Evolutionary conservation across 208 protist genomes (phyloP).

Genomic region (Angomonas deanei): DNA sequence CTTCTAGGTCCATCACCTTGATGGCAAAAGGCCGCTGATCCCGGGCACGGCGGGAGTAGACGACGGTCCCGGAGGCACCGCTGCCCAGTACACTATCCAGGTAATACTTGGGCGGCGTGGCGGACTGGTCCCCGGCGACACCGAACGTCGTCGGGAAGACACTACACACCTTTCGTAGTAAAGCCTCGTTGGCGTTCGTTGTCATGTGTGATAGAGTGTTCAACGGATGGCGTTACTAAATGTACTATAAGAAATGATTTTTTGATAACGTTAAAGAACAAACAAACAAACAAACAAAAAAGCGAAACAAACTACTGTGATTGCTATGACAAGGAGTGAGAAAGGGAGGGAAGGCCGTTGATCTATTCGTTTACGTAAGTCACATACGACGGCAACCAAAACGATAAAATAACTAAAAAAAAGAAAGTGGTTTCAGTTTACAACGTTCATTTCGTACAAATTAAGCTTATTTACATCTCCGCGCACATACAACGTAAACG

Average conservation of each 20-base stretch:
- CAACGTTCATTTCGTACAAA: no score
- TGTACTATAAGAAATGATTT: slow-evolving; percentile 7
- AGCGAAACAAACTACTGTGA: slow-evolving; percentile 1
- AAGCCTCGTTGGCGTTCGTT: slow-evolving; percentile 18
- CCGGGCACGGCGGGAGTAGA: slow-evolving; percentile 12
- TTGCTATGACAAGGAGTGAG: no score
- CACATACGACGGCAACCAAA: no score
- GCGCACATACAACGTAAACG: no score
- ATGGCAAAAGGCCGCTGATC: slow-evolving; percentile 52
- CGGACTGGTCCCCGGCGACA: slow-evolving; percentile 16
- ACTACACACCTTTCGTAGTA: slow-evolving; percentile 31
- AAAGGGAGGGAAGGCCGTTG: no score
- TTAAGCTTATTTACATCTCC: no score
- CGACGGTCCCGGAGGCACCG: slow-evolving; percentile 24
- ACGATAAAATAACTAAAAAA: no score
- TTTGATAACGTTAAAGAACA: background rate
- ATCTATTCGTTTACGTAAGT: no score
- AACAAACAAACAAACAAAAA: background rate
- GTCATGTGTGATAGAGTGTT: slow-evolving; percentile 4
- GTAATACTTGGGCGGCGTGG: slow-evolving; percentile 35
- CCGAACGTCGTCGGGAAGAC: slow-evolving; percentile 31
- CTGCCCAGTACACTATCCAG: slow-evolving; percentile 43
- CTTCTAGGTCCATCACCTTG: slow-evolving; percentile 69
- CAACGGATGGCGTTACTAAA: slow-evolving; percentile 1
- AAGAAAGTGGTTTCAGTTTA: background rate